Percentiles rank a stretch among this genome's conserved stretches.
These are phyloP conservation scores for Aspergillus sclerotioniger DNA, from an alignment of 495 filamentous ascomycete genomes.

Conservation along the genomic window DNA sequence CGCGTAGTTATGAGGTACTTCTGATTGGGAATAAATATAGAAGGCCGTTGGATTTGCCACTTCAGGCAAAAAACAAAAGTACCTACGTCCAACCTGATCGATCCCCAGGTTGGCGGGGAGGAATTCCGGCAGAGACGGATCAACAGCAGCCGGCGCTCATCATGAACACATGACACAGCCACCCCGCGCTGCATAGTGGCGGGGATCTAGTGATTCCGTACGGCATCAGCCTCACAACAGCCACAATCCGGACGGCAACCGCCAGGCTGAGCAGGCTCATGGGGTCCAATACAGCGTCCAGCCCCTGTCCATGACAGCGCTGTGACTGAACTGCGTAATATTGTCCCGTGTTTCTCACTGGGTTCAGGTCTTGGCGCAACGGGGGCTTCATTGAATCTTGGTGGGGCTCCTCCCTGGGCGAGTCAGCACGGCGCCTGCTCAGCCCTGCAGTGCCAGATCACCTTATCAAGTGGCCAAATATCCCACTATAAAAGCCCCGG, in stretches of 20 bases:
- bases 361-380: conserved; percentile 2
- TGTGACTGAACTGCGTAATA: neutral
- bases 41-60: neutral
- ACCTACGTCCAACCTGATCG: neutral
- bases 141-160: neutral
- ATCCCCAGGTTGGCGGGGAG: neutral
- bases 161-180: conserved; percentile 6
- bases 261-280: neutral
- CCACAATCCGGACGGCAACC: neutral
- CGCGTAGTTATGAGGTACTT: neutral
- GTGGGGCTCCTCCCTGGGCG: conserved; percentile 6
- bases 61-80: neutral
- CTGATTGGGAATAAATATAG: neutral
- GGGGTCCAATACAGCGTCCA: neutral
- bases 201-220: neutral
- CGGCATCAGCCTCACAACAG: neutral
- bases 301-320: neutral
- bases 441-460: conserved; percentile 21
- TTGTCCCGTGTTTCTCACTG: conserved; percentile 5
- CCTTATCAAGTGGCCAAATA: conserved; percentile 19
- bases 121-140: neutral
- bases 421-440: conserved; percentile 10
- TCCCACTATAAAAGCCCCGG: conserved; percentile 19
- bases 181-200: neutral
- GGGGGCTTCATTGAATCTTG: neutral